Evolutionary conservation across 768 basidiomycete genomes (phyloP).

Genomic region (Lepiota brunneoincarnata): DNA sequence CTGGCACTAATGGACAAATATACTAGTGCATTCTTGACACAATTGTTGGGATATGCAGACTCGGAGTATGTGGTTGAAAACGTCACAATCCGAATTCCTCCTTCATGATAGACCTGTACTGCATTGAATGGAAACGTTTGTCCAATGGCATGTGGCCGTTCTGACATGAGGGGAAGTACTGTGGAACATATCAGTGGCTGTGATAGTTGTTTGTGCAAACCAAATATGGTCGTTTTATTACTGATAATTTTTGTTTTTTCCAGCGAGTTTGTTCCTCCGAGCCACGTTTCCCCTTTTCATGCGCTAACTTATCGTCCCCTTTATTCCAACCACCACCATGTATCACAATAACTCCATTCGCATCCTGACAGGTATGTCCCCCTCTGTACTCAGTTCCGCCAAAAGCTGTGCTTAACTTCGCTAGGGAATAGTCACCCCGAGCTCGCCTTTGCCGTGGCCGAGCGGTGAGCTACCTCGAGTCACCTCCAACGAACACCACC

Average conservation of each 20-base stretch:
- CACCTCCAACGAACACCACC: conserved; percentile 31
- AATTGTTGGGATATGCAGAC: conserved; percentile 89
- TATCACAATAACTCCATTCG: conserved; percentile 81
- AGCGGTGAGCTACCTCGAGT: conserved; percentile 81
- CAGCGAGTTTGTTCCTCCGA: conserved; percentile 12
- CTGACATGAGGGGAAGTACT: conserved; percentile 10
- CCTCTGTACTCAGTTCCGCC: conserved; percentile 5
- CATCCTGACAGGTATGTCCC: conserved; percentile 63
- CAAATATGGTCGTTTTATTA: conserved; percentile 26
- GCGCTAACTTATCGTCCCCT: conserved; percentile 31
- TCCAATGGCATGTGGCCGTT: conserved; percentile 5
- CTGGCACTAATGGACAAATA: conserved; percentile 13
- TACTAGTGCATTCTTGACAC: conserved; percentile 80
- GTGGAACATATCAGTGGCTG: conserved; percentile 35
- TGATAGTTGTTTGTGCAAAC: conserved; percentile 36
- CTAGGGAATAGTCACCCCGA: conserved; percentile 98
- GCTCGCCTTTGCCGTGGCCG: conserved; percentile 92
- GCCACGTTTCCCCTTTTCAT: conserved; percentile 23
- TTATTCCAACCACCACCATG: conserved; percentile 35
- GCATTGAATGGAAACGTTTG: conserved; percentile 5
- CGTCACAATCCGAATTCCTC: conserved; percentile 72
- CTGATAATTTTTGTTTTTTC: conserved; percentile 25
- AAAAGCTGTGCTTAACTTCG: conserved; percentile 17
- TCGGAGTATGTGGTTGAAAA: conserved; percentile 98
- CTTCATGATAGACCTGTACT: conserved; percentile 20